Base-by-base conservation (phyloP, 1,284 basidiomycete species). In the Austroboletus niveus region DNA sequence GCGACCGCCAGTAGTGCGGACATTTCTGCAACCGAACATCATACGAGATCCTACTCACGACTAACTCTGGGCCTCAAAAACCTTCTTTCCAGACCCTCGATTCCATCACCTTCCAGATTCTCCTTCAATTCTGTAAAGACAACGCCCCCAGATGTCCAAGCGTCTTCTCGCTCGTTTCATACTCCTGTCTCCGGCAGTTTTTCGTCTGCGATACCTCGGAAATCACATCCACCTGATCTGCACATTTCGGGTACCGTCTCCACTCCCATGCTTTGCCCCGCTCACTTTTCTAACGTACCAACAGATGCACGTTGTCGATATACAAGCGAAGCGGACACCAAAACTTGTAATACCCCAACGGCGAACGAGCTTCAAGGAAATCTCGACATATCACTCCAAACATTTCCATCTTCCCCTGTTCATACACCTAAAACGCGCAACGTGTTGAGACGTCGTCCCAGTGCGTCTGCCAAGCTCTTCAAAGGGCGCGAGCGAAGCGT, bases 381-480 rank as follows among this genome's bases (percentile, higher is more conserved):
- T 45, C 31, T 55, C 20, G 59, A 55, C 17, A 36, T 41, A 12
- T 49, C 51, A 1, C 12, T 8, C 9, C 52, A 32, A 53, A 51
- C 56, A 47, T 36, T 31, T 17, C 29, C 49, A 4, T 36, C 30
- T 35, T 8, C 40, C 17, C 31, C 42, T 5, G 12, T 38, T 42
- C 55, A 49, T 30, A 54, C 41, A 42, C 52, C 61, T 51, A 65
- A 58, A 48, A 59, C 56, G 11, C 73, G 77, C 36, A 80, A 79
- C 54, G 75, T 81, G 0, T 66, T 82, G 9, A 68, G 71, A 51
- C 72, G 79, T 27, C 71, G 72, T 15, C 70, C 75, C 0, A 77
- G 76, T 51, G 66, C 62, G 30, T 59, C 61, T 29, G 66, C 68
- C 14, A 72, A 69, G 42, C 60, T 60, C n/a, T 35, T 56, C 22